Conservation (phyloP, 768 basidiomycete species). For the Candolleomyces eurysporus region DNA sequence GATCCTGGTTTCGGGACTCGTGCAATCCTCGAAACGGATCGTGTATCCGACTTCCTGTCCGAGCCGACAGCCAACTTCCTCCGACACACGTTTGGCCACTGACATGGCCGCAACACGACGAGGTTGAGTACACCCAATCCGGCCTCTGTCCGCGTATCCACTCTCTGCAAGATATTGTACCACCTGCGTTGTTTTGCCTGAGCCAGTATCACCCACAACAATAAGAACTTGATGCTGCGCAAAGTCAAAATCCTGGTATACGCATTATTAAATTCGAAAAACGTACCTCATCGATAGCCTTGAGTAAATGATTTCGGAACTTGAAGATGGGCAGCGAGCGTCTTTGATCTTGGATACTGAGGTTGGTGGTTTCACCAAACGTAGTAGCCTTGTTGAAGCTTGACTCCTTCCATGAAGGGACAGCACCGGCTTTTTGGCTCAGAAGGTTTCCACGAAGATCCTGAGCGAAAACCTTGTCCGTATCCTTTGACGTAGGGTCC, state of each 20-base stretch:
- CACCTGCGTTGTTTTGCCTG: slow-evolving; percentile 99
- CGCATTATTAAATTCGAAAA: slow-evolving; percentile 1
- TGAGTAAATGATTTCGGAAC: slow-evolving; percentile 82
- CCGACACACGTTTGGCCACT: slow-evolving; percentile 96
- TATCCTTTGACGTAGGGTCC: slow-evolving; percentile 92
- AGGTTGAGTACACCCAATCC: slow-evolving; percentile 97
- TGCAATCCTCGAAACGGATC: slow-evolving; percentile 99
- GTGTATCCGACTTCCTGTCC: slow-evolving; percentile 98
- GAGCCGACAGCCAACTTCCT: slow-evolving; percentile 96
- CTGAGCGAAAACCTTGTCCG: slow-evolving; percentile 89
- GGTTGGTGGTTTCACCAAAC: slow-evolving; percentile 86
- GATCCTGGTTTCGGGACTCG: slow-evolving; percentile 96
- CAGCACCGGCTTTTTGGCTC: slow-evolving; percentile 79
- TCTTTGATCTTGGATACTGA: slow-evolving; percentile 93
- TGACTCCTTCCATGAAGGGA: slow-evolving; percentile 88
- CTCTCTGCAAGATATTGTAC: slow-evolving; percentile 96
- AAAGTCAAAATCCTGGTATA: slow-evolving; percentile 12
- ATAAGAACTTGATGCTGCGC: slow-evolving; percentile 92
- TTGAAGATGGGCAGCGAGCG: slow-evolving; percentile 93
- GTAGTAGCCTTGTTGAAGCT: slow-evolving; percentile 95
- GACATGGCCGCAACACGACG: slow-evolving; percentile 99
- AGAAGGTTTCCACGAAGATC: slow-evolving; percentile 81
- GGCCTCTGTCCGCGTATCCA: slow-evolving; percentile 86
- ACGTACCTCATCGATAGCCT: slow-evolving; percentile 87
- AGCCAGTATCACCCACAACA: slow-evolving; percentile 97